phyloP scores from a whole-genome alignment of 495 filamentous ascomycete species.

The Cenococcum geophilum region DNA sequence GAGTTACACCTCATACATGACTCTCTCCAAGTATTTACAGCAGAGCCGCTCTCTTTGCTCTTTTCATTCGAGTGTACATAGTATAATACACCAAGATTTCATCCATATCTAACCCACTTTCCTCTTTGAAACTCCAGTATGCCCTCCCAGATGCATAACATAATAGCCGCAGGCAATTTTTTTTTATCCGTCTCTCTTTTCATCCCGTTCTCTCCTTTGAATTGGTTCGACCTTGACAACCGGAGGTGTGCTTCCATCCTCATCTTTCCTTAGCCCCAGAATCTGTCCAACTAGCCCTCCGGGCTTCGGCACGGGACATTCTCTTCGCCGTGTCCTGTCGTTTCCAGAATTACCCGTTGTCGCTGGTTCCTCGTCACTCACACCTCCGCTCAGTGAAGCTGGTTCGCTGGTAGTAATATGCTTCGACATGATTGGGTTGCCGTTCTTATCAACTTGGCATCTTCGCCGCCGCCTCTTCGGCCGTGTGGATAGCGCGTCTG shows the following conservation, averaged over 20 bases:
- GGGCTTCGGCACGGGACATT: constrained; percentile 85
- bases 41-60: background rate
- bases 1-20: too few species aligned
- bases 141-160: background rate
- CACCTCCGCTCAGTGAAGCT: constrained; percentile 7
- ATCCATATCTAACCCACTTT: background rate
- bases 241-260: background rate
- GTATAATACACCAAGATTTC: background rate
- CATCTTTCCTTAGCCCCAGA: constrained; percentile 55
- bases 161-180: background rate
- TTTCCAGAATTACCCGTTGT: background rate
- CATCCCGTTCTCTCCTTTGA: background rate
- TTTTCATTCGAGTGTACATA: background rate
- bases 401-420: background rate
- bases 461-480: constrained; percentile 33
- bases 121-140: background rate
- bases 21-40: background rate
- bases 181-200: background rate
- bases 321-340: constrained; percentile 21
- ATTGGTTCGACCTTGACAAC: background rate
- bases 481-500: constrained; percentile 49
- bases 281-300: constrained; percentile 65
- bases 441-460: constrained; percentile 17
- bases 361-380: constrained; percentile 17
- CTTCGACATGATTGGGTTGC: background rate